Conservation (phyloP, 2,329 filamentous ascomycete genomes). For the Calonectria pseudoturangicola region DNA sequence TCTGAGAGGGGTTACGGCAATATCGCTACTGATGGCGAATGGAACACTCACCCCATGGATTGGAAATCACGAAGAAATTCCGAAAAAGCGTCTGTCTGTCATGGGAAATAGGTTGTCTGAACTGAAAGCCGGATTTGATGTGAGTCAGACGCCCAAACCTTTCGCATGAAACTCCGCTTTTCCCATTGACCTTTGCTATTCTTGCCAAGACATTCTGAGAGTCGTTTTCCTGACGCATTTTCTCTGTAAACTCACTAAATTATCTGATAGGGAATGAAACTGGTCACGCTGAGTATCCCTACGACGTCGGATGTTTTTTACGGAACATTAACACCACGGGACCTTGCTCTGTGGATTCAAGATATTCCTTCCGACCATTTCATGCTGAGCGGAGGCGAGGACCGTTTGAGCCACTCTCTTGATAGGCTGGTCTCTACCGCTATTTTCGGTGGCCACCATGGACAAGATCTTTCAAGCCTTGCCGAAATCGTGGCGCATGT, state of each 20-base stretch:
- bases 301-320: background rate
- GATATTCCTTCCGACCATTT: background rate
- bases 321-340: background rate
- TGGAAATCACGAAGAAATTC: background rate
- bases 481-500: background rate
- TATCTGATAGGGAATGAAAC: background rate
- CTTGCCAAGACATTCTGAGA: too few relatives aligned
- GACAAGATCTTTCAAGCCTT: background rate
- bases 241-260: background rate
- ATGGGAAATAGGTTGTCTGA: background rate
- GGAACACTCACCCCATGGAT: background rate
- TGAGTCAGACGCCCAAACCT: background rate
- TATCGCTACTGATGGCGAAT: background rate
- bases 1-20: background rate
- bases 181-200: too few relatives aligned
- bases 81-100: background rate
- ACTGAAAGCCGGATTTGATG: slow-evolving; percentile 10
- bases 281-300: background rate
- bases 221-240: too few relatives aligned
- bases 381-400: background rate
- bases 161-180: too few relatives aligned
- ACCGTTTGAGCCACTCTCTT: background rate
- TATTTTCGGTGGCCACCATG: background rate
- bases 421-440: background rate
- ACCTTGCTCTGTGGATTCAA: background rate